Conservation (phyloP, 352 stramenopile species). For the Globisporangium camurandrum region DNA sequence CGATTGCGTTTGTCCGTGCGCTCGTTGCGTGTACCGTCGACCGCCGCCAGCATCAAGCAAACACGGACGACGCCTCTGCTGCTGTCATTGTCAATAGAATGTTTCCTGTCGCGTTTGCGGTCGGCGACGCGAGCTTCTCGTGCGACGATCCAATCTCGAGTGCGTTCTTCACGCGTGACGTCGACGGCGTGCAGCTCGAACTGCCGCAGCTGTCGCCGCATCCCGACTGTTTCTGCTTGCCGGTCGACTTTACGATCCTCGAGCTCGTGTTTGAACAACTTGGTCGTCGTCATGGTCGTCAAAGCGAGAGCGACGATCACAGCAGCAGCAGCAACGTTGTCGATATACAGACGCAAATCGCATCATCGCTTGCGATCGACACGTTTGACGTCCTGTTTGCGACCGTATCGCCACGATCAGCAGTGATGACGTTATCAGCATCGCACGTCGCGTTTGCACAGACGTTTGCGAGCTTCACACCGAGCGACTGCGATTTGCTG, state of each 20-base stretch:
- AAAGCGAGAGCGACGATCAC: background rate
- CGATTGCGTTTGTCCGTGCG: constrained; percentile 41
- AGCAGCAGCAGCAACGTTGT: background rate
- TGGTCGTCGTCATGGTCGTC: too few relatives aligned
- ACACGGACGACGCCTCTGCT: too few relatives aligned
- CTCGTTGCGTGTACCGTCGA: constrained; percentile 13
- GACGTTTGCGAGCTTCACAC: constrained; percentile 43
- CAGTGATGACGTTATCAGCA: background rate
- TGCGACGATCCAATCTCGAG: constrained; percentile 55
- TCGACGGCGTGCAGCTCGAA: constrained; percentile 19
- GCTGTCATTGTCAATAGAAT: background rate
- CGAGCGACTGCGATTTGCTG: constrained; percentile 68
- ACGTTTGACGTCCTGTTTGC: background rate
- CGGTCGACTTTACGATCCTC: constrained; percentile 70
- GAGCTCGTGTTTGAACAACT: constrained; percentile 30
- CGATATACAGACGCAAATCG: constrained; percentile 25
- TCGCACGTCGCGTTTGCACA: constrained; percentile 25
- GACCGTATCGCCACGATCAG: constrained; percentile 4
- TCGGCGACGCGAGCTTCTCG: constrained; percentile 59
- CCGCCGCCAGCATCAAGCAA: too few relatives aligned
- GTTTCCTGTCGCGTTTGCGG: constrained; percentile 21
- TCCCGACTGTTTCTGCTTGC: constrained; percentile 76
- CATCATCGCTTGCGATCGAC: background rate
- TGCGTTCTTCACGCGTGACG: constrained; percentile 29
- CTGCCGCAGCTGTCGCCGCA: constrained; percentile 72